Conservation (phyloP, 306 rosid genomes). For the Senna tora region DNA sequence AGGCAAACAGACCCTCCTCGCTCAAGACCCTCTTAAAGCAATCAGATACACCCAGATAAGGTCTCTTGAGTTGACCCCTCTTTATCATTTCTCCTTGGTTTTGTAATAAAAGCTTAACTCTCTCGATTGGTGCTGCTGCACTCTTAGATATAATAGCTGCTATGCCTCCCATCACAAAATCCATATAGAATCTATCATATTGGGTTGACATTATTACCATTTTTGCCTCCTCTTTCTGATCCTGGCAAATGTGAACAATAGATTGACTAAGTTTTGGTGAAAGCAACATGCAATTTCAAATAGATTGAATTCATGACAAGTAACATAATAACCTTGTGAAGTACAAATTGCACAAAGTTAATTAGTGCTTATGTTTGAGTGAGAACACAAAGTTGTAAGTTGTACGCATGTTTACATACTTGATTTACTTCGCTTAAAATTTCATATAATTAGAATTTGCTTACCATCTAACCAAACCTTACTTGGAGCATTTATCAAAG, state of each 20-base stretch:
- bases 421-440: neutral
- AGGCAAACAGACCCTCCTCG: slow-evolving; percentile 85
- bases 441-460: neutral
- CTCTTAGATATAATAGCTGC: slow-evolving; percentile 75
- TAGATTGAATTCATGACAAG: neutral
- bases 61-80: slow-evolving; percentile 79
- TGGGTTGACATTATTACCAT: slow-evolving; percentile 52
- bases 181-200: slow-evolving; percentile 72
- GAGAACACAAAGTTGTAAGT: neutral
- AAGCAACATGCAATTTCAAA: neutral
- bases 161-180: slow-evolving; percentile 80
- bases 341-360: neutral
- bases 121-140: slow-evolving; percentile 90
- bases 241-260: slow-evolving; percentile 25
- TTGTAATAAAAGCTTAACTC: slow-evolving; percentile 92
- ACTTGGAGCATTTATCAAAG: neutral
- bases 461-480: neutral
- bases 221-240: slow-evolving; percentile 31
- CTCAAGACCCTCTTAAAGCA: slow-evolving; percentile 65
- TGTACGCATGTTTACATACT: neutral
- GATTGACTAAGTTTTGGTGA: neutral
- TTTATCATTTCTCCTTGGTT: slow-evolving; percentile 94
- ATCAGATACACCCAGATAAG: slow-evolving; percentile 71
- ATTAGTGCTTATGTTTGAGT: neutral
- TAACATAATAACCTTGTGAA: neutral